Conservation (phyloP, 2,329 filamentous ascomycete species). For the Cylindrodendrum hubeiense region DNA sequence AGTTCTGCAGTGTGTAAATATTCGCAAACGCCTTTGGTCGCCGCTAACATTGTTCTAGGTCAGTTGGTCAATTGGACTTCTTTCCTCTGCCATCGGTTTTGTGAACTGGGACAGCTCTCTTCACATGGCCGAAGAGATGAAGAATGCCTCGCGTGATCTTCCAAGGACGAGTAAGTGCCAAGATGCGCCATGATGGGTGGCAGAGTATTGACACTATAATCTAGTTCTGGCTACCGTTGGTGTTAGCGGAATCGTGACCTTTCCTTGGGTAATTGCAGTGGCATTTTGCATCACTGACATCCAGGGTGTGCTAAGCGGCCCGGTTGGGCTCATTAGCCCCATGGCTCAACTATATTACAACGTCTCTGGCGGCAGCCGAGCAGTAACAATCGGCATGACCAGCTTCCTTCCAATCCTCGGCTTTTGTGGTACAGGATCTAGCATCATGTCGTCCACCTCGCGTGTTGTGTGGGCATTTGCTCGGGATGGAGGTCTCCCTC, state of each 20-base stretch:
- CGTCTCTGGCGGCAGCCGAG: conserved; percentile 11
- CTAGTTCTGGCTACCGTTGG: conserved; percentile 2
- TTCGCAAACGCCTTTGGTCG: not conserved
- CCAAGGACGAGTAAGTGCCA: conserved; percentile 5
- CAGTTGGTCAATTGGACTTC: conserved; percentile 14
- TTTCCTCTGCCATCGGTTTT: conserved; percentile 7
- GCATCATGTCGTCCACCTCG: conserved; percentile 17
- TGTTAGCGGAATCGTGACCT: conserved; percentile 10
- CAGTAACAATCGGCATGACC: conserved; percentile 8
- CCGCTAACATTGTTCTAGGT: not conserved
- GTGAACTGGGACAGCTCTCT: conserved; percentile 17
- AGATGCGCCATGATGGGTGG: not conserved
- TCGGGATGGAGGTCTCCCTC: conserved; percentile 14
- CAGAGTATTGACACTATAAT: not conserved
- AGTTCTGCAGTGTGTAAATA: not conserved
- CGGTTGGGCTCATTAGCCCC: conserved; percentile 14
- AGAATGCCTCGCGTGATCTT: conserved; percentile 8
- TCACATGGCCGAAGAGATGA: conserved; percentile 21
- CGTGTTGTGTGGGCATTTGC: conserved; percentile 18
- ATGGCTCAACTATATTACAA: conserved; percentile 20
- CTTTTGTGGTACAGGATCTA: conserved; percentile 12
- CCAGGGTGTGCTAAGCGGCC: conserved; percentile 1
- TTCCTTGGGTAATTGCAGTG: conserved; percentile 17
- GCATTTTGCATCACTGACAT: conserved; percentile 22
- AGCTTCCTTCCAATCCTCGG: conserved; percentile 6